Evolutionary conservation across 106 monocot genomes (phyloP), one percentile per base, ranked within the genome.

Genomic region (Dendrobium chrysotoxum): DNA sequence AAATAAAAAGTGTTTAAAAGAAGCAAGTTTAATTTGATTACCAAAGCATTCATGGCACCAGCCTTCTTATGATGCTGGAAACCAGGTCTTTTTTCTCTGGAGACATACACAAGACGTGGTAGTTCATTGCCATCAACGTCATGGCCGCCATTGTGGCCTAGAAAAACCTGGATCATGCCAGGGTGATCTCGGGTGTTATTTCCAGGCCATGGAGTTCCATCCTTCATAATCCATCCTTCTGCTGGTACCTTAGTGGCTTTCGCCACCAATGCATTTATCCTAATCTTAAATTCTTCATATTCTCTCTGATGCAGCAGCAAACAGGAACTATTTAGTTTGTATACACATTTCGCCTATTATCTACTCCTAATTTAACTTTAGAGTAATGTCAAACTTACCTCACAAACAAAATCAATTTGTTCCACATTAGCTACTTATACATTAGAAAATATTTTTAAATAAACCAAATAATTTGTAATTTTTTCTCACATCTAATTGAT

Each of bases 21-120:
- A 50, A 50, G 50, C 13, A 46, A 46, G 7, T 50, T 11, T 50
- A 15, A 4, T 78, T 78, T 78, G 80, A 72, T 18, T 85, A 98
- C 97, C 87, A 98, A 79, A 50, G 97, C 87, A 75, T 98, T 98
- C 97, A 98, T 98, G 79, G 97, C 97, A 26, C 97, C 97, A 16
- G 97, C 97, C 79, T 98, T 98, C 94, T 98, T 98, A 82, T 98
- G 97, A 76, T 98, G 97, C 78, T 98, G 90, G 58, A 94, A 98
- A 1, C 97, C 97, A 15, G 96, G 96, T 11, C 96, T 86, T 82
- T 96, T 96, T 87, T 96, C 96, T 79, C 96, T 92, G 30, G 96
- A 98, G 57, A 94, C 97, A 58, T 98, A 98, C 50, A 98, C 97
- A 4, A 98, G 97, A 7, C 94, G 87, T 8, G 97, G 97, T 15